These are phyloP conservation scores for Graphilbum sp. DNA, from an alignment of 2,329 filamentous ascomycete species.

Conservation along the genomic window DNA sequence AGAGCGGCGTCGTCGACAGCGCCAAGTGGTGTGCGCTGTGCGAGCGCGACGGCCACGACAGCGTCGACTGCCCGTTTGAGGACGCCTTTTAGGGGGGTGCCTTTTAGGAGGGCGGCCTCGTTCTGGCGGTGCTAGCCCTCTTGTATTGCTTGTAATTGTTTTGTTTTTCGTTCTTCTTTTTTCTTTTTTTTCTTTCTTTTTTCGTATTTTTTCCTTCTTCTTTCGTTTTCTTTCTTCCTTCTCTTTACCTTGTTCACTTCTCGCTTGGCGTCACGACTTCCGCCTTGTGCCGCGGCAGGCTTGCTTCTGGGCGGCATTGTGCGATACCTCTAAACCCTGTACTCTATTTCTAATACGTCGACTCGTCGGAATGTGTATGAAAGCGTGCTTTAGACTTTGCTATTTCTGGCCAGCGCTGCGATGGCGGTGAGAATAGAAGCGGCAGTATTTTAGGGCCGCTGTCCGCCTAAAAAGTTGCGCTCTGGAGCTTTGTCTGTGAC, in stretches of 20 bases:
- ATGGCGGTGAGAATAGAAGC: too few species aligned
- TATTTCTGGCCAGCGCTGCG: too few species aligned
- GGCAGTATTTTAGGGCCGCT: too few species aligned
- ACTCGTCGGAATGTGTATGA: too few species aligned
- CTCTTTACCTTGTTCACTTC: neutral
- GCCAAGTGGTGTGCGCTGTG: conserved; percentile 95
- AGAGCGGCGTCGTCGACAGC: conserved; percentile 61
- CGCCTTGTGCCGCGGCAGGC: too few species aligned
- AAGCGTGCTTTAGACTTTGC: too few species aligned
- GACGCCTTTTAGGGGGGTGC: conserved; percentile 44
- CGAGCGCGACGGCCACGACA: conserved; percentile 91
- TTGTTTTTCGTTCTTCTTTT: neutral
- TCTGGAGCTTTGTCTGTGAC: too few species aligned
- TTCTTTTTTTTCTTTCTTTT: neutral
- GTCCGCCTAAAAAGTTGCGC: too few species aligned
- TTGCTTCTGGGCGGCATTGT: neutral
- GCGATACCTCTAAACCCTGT: too few species aligned
- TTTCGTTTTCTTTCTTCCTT: neutral
- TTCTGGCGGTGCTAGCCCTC: neutral
- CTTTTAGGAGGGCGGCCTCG: neutral
- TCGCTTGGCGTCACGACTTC: too few species aligned
- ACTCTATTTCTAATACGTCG: too few species aligned
- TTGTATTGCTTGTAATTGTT: neutral
- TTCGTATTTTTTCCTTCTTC: neutral
- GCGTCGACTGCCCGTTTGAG: conserved; percentile 86